phyloP scores from a whole-genome alignment of 495 filamentous ascomycete species.

The Xylaria venustula region DNA sequence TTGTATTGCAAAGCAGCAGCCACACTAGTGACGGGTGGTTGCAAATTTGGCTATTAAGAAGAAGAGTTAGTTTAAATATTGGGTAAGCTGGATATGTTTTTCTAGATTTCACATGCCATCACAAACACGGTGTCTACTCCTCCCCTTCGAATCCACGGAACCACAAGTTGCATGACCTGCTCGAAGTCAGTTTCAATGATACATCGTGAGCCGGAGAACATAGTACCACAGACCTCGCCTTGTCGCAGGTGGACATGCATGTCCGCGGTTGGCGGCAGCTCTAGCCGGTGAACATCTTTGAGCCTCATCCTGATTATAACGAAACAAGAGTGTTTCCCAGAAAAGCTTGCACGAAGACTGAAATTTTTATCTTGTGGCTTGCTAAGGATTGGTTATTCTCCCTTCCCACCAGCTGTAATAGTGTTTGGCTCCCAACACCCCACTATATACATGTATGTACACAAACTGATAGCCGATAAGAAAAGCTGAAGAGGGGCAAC shows the following conservation, averaged over 20 bases:
- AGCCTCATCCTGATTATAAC: constrained; percentile 34
- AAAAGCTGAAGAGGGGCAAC: constrained; percentile 1
- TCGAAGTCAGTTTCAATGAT: not conserved
- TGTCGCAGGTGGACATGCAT: constrained; percentile 70
- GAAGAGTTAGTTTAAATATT: constrained; percentile 1
- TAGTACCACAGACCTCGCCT: constrained; percentile 41
- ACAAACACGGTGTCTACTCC: constrained; percentile 77
- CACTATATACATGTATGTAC: constrained; percentile 4
- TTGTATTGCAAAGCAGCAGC: constrained; percentile 75
- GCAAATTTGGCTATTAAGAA: constrained; percentile 56
- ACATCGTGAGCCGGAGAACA: not conserved
- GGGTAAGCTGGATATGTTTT: not conserved
- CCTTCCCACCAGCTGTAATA: not conserved
- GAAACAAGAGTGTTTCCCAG: not conserved
- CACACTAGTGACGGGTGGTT: constrained; percentile 73
- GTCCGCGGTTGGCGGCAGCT: constrained; percentile 69
- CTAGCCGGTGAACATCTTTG: constrained; percentile 41
- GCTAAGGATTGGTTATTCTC: not conserved
- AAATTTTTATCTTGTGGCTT: not conserved
- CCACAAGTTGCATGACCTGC: constrained; percentile 76
- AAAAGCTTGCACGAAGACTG: no score
- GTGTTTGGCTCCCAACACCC: constrained; percentile 8
- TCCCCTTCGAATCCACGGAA: constrained; percentile 68
- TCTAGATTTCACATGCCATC: constrained; percentile 14
- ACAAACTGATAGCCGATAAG: constrained; percentile 8